Evolutionary conservation across 1,284 basidiomycete genomes (phyloP).

Genomic region (Cystobasidiaceae sp.): DNA sequence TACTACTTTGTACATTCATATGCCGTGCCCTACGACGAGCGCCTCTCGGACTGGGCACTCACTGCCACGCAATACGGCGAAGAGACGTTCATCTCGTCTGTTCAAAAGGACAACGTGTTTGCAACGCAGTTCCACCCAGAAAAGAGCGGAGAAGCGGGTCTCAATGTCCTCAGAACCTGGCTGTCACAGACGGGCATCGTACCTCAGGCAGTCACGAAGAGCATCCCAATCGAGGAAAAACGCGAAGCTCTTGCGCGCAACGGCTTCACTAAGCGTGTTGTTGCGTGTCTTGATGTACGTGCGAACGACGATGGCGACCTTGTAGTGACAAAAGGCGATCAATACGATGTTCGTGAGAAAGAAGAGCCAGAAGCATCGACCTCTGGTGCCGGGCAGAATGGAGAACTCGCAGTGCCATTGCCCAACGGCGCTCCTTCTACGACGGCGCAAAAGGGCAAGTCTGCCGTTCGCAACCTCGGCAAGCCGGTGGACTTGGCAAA

Average conservation of each 20-base stretch:
- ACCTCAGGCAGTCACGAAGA: background rate
- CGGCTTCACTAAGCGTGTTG: conserved; percentile 83
- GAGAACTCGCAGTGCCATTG: conserved; percentile 44
- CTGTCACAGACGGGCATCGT: conserved; percentile 53
- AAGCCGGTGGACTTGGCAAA: conserved; percentile 90
- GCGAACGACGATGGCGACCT: conserved; percentile 94
- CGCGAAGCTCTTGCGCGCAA: conserved; percentile 43
- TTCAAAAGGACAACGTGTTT: conserved; percentile 81
- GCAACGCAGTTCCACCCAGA: conserved; percentile 98
- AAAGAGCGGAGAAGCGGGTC: conserved; percentile 89
- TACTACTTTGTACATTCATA: conserved; percentile 99
- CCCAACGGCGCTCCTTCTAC: conserved; percentile 31
- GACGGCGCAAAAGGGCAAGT: conserved; percentile 34
- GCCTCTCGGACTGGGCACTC: conserved; percentile 63
- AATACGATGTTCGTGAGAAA: conserved; percentile 90
- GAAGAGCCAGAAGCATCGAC: conserved; percentile 48
- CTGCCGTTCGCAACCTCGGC: conserved; percentile 91
- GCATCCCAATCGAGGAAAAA: conserved; percentile 10
- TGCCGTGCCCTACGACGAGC: conserved; percentile 65
- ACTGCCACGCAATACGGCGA: conserved; percentile 87
- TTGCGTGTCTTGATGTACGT: conserved; percentile 97
- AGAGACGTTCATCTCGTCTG: conserved; percentile 83
- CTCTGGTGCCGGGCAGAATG: conserved; percentile 27
- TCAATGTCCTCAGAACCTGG: conserved; percentile 78
- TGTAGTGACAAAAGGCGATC: conserved; percentile 98